Evolutionary conservation across 176 grass and related monocot genomes (phyloP), one percentile per base, ranked within the genome.

Genomic region (Pharus latifolius): DNA sequence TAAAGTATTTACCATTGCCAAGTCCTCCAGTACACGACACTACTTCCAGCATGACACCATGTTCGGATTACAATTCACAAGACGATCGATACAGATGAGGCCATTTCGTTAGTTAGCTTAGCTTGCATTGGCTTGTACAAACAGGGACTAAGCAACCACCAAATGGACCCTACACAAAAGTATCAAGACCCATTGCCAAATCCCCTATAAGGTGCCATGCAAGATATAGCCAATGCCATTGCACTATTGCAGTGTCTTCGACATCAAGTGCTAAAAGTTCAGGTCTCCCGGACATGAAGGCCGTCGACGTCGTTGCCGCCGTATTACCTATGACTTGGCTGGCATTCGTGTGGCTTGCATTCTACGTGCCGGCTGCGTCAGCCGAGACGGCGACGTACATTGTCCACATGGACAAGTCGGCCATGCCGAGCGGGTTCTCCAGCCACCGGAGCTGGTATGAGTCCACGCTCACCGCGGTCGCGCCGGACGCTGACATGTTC

Each of bases 381-480:
- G 59, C 61, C 2, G 81, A 81, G 0, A 8, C 76, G 20, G 14
- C 35, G 37, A 29, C 83, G 25, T 90, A 93, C 61, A 98, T 98
- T 55, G 81, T 98, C 61, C 82, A 98, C 74, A 85, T 90, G 83
- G 94, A 97, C 75, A 90, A 84, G 79, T 87, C 86, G 35, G 78
- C 78, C 65, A 92, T 92, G 94, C 94, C 94, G 1, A 3, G 60
- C 18, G 38, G 16, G 40, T 90, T 78, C 89, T 22, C 78, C 33
- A 81, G 50, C 60, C 78, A 80, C 52, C 49, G 33, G 6, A 42
- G 74, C 29, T 97, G 94, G 89, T 98, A 92, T 78, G 16, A 56
- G 63, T 63, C 94, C 31, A 80, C 82, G 19, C 78, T 98, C 18
- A 47, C 69, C 6, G 33, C 55, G n/a, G 54, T 45, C 0, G 78